phyloP scores from a whole-genome alignment of 805 yeast species.

The Wickerhamomyces mucosus region DNA sequence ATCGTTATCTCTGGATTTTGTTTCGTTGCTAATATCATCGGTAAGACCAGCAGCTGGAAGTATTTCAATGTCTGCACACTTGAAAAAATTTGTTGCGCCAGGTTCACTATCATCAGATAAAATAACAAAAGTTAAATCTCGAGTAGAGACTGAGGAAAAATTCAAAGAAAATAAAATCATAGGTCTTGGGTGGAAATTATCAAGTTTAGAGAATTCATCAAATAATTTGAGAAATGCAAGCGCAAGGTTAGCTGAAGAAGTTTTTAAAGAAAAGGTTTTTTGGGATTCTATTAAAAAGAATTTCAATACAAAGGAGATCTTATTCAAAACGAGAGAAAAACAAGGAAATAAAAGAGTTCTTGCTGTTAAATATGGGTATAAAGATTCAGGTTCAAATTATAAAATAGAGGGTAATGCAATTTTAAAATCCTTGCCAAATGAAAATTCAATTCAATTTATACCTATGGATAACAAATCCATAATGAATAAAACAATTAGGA shows the following conservation, averaged over 20 bases:
- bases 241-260: slow-evolving; percentile 40
- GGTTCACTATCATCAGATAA: slow-evolving; percentile 55
- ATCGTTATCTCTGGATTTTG: slow-evolving; percentile 78
- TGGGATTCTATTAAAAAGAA: slow-evolving; percentile 41
- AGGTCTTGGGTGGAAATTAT: slow-evolving; percentile 72
- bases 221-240: slow-evolving; percentile 42
- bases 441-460: slow-evolving; percentile 31
- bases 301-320: slow-evolving; percentile 39
- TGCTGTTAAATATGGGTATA: slow-evolving; percentile 85
- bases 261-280: slow-evolving; percentile 52
- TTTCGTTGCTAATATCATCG: slow-evolving; percentile 72
- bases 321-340: slow-evolving; percentile 58
- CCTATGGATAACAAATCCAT: slow-evolving; percentile 28
- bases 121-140: slow-evolving; percentile 14
- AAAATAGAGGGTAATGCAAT: slow-evolving; percentile 62
- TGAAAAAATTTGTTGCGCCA: slow-evolving; percentile 62
- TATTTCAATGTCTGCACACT: slow-evolving; percentile 79
- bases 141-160: slow-evolving; percentile 15
- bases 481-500: slow-evolving; percentile 41
- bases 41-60: slow-evolving; percentile 80
- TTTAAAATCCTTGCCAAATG: slow-evolving; percentile 37
- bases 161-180: slow-evolving; percentile 17
- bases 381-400: slow-evolving; percentile 80
- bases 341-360: slow-evolving; percentile 41
- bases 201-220: slow-evolving; percentile 52